Base-by-base conservation (phyloP, 495 filamentous ascomycete genomes). In the Aspergillus diversus region DNA sequence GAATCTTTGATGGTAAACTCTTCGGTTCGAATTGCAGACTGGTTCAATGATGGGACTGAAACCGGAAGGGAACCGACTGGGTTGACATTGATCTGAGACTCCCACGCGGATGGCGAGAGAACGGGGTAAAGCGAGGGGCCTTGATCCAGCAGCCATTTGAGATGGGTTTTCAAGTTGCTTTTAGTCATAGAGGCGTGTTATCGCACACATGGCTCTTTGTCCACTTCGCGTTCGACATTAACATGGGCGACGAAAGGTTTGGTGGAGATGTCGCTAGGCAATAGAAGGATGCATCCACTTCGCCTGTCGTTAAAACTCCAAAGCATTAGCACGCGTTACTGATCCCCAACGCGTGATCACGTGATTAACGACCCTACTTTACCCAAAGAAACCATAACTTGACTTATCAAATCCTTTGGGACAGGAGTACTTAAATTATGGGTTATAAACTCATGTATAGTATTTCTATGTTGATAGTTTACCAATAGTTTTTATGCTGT, bases 131-230 rank as follows among this genome's bases (percentile, higher is more conserved):
- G 66, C 33, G 76, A 74, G 47, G 71, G 69, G 57, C 76, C 76
- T 75, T 74, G 77, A 33, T 73, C 69, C 58, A 84, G 61, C 48
- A 84, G 78, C 81, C 82, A 84, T 75, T 76, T 75, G 46, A 84
- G 74, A 67, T 84, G 80, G 63, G 67, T 57, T 31, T 70, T 66
- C 49, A 84, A 66, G 67, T 84, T 84, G 69, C 80, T 75, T 67
- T 72, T 83, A 71, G 82, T 84, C 82, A 84, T 84, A 75, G 74
- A 69, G 77, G 55, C 67, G 68, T 74, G 27, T 62, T 63, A 43
- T 58, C n/a, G 34, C 67, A 59, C 59, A 69, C 77, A 80, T 80
- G 66, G 61, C 69, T 69, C 50, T 60, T 33, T 61, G 32, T 11
- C 4, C 11, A 6, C 8, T 43, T 43, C 39, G 8, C 46, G 39